Conservation (phyloP, 441 rosid genomes). For the Biscutella laevigata region DNA sequence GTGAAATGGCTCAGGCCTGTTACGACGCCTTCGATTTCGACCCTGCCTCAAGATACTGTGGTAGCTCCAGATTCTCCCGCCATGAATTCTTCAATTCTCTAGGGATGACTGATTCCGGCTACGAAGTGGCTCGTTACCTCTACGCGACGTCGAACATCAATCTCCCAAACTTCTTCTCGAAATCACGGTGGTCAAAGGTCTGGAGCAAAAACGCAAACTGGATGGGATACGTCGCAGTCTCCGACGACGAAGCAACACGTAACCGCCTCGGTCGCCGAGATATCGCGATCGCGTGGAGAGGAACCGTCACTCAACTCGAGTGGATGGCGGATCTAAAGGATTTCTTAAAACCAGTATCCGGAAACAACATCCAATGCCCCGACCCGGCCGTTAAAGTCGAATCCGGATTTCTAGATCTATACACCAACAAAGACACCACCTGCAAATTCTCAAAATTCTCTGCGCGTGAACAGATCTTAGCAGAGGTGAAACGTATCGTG, state of each 20-base stretch:
- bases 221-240: constrained; percentile 59
- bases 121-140: constrained; percentile 42
- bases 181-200: constrained; percentile 56
- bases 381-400: constrained; percentile 48
- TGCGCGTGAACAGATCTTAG: constrained; percentile 42
- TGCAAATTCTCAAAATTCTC: constrained; percentile 50
- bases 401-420: constrained; percentile 48
- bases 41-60: constrained; percentile 52
- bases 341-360: constrained; percentile 40
- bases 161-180: constrained; percentile 56
- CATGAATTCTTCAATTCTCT: constrained; percentile 36
- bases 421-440: constrained; percentile 36
- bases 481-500: constrained; percentile 38
- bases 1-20: constrained; percentile 67
- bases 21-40: constrained; percentile 64
- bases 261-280: constrained; percentile 46
- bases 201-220: constrained; percentile 63
- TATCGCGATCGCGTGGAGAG: constrained; percentile 46
- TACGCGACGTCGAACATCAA: constrained; percentile 60
- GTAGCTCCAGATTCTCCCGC: constrained; percentile 42
- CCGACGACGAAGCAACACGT: constrained; percentile 31
- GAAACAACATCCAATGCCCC: constrained; percentile 50
- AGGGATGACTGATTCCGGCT: constrained; percentile 32
- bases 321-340: constrained; percentile 59
- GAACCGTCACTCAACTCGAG: constrained; percentile 51